These are phyloP conservation scores for Hsuehochloa calcarea DNA, from an alignment of 176 grass and related monocot species.

Conservation along the genomic window DNA sequence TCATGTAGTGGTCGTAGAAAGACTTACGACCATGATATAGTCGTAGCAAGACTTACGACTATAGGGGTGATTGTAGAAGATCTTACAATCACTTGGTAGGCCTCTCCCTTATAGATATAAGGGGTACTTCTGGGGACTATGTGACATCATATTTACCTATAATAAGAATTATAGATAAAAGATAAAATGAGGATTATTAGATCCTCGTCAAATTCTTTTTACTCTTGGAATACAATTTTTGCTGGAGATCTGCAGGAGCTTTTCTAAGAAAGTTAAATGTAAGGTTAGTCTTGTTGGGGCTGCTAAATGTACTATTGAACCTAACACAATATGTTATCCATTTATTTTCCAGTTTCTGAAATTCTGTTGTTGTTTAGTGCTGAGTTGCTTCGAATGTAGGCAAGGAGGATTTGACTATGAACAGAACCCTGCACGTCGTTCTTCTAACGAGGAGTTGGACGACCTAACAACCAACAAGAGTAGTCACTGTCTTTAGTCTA, in stretches of 20 bases:
- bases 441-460: neutral
- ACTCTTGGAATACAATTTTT: neutral
- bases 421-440: neutral
- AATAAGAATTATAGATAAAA: too few species aligned
- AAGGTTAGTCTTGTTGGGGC: neutral
- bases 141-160: too few species aligned
- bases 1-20: too few species aligned
- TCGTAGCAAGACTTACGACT: too few species aligned
- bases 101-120: too few species aligned
- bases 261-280: neutral
- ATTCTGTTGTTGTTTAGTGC: neutral
- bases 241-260: neutral
- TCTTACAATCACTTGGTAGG: too few species aligned
- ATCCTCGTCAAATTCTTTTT: neutral
- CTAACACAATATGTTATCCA: neutral
- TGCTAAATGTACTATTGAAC: neutral
- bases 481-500: neutral
- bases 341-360: neutral
- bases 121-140: too few species aligned
- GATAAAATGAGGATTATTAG: too few species aligned
- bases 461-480: constrained; percentile 32
- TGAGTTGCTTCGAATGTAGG: constrained; percentile 29
- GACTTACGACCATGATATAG: too few species aligned
- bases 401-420: constrained; percentile 29
- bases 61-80: too few species aligned